Conservation (phyloP, 495 filamentous ascomycete species). For the Penicillium psychrofluorescens region DNA sequence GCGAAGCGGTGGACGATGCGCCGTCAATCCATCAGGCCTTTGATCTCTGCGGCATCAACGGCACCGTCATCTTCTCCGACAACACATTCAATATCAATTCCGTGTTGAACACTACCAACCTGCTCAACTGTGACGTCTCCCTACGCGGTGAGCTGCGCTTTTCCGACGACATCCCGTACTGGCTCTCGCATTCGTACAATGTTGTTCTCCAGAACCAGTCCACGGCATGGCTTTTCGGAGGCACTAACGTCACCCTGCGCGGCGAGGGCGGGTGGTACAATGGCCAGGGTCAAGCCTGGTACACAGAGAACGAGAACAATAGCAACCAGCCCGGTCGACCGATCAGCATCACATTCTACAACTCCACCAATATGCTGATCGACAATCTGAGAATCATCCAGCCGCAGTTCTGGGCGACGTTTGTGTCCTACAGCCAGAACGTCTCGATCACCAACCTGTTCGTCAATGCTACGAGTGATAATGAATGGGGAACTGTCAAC, state of each 20-base stretch:
- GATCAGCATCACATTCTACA: slow-evolving; percentile 30
- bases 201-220: slow-evolving; percentile 42
- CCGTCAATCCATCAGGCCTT: slow-evolving; percentile 38
- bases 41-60: slow-evolving; percentile 29
- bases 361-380: slow-evolving; percentile 25
- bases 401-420: slow-evolving; percentile 39
- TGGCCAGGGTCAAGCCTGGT: slow-evolving; percentile 42
- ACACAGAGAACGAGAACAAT: slow-evolving; percentile 17
- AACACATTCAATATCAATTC: slow-evolving; percentile 31
- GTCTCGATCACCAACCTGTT: slow-evolving; percentile 31
- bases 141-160: slow-evolving; percentile 30
- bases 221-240: slow-evolving; percentile 39
- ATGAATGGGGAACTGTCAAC: slow-evolving; percentile 21
- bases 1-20: slow-evolving; percentile 23
- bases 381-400: slow-evolving; percentile 28
- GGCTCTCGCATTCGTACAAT: slow-evolving; percentile 30
- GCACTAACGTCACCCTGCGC: slow-evolving; percentile 29
- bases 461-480: slow-evolving; percentile 30
- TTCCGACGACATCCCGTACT: slow-evolving; percentile 37
- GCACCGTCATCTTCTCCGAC: slow-evolving; percentile 29
- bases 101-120: slow-evolving; percentile 37
- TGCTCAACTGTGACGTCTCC: slow-evolving; percentile 31
- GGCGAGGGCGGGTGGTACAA: slow-evolving; percentile 34
- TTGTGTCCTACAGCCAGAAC: slow-evolving; percentile 26
- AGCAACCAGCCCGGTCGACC: slow-evolving; percentile 39